phyloP scores from a whole-genome alignment of 2,329 filamentous ascomycete genomes.

The Ophiostoma triangulosporum region DNA sequence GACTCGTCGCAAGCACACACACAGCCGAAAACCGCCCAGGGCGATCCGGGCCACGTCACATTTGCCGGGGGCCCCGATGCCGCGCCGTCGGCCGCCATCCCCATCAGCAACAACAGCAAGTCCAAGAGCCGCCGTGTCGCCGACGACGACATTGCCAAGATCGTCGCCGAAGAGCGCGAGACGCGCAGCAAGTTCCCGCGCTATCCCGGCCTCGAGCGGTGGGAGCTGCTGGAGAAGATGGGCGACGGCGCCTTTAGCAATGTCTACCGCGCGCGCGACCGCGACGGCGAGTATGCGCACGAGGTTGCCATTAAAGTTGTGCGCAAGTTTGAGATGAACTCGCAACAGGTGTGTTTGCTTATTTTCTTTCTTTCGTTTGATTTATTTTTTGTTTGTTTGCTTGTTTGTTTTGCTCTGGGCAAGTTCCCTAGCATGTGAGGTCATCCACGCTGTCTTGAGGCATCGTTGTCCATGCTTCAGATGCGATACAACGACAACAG shows the following conservation, averaged over 20 bases:
- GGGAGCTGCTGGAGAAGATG: slow-evolving; percentile 89
- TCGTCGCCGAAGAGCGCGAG: slow-evolving; percentile 85
- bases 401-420: background rate
- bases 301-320: slow-evolving; percentile 98
- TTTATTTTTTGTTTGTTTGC: background rate
- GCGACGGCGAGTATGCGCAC: slow-evolving; percentile 46
- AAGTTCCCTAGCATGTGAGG: slow-evolving; percentile 5
- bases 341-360: slow-evolving; percentile 71
- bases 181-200: slow-evolving; percentile 72
- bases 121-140: slow-evolving; percentile 30
- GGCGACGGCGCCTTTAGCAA: slow-evolving; percentile 98
- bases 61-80: background rate
- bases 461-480: too few relatives aligned
- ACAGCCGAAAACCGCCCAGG: slow-evolving; percentile 18
- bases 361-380: background rate
- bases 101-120: slow-evolving; percentile 21
- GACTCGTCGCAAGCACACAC: background rate
- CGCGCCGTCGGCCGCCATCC: slow-evolving; percentile 14
- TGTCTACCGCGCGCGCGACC: slow-evolving; percentile 79
- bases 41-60: slow-evolving; percentile 1
- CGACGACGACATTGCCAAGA: slow-evolving; percentile 64
- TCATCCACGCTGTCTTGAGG: too few relatives aligned
- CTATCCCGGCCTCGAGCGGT: slow-evolving; percentile 76
- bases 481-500: too few relatives aligned
- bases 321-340: slow-evolving; percentile 98